phyloP scores from a whole-genome alignment of 768 basidiomycete species.

The Tubosaeta brunneosetosa region DNA sequence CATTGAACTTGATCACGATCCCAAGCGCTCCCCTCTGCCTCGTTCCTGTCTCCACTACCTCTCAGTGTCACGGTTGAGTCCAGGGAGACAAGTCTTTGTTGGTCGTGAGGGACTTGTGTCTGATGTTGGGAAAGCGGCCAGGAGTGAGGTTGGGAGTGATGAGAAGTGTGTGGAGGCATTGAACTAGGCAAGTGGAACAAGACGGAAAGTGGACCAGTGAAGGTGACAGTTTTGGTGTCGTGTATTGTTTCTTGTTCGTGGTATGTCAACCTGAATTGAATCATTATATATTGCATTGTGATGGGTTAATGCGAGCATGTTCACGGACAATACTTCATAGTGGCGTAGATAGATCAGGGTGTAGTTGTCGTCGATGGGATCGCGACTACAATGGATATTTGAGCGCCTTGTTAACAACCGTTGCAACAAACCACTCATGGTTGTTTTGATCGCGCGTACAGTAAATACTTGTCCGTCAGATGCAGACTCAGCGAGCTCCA shows the following conservation, averaged over 20 bases:
- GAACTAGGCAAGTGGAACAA: neutral
- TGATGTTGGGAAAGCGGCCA: slow-evolving; percentile 8
- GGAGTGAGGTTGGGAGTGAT: slow-evolving; percentile 20
- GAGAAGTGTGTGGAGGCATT: slow-evolving; percentile 20
- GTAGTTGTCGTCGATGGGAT: too few relatives aligned
- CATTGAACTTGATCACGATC: slow-evolving; percentile 6
- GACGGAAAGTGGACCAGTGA: neutral
- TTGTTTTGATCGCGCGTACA: too few relatives aligned
- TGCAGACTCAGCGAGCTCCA: too few relatives aligned
- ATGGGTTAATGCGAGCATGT: too few relatives aligned
- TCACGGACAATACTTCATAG: too few relatives aligned
- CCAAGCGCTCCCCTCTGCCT: slow-evolving; percentile 17
- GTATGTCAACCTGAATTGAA: too few relatives aligned
- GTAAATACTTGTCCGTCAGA: too few relatives aligned
- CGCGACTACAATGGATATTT: too few relatives aligned
- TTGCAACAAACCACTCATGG: too few relatives aligned
- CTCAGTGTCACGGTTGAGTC: slow-evolving; percentile 17
- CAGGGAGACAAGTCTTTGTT: slow-evolving; percentile 24
- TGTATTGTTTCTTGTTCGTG: neutral
- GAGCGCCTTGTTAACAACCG: too few relatives aligned
- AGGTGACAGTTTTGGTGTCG: neutral
- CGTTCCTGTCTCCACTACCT: slow-evolving; percentile 24
- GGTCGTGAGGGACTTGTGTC: slow-evolving; percentile 16
- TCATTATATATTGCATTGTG: too few relatives aligned
- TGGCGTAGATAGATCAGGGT: too few relatives aligned